Percentiles rank a stretch among this genome's conserved stretches.
phyloP scores from a whole-genome alignment of 2,329 filamentous ascomycete genomes.

The Drechslera avenae region DNA sequence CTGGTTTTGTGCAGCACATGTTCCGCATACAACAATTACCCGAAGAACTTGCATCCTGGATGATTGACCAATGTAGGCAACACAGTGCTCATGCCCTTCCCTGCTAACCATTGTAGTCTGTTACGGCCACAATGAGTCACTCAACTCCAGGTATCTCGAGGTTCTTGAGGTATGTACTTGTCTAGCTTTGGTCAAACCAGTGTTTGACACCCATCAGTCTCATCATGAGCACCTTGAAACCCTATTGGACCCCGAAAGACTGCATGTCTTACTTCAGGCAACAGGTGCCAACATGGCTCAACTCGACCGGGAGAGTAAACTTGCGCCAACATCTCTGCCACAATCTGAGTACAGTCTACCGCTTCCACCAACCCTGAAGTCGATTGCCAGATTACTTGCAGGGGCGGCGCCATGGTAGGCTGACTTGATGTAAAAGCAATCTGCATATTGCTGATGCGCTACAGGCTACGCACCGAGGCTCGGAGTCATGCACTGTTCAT shows the following conservation, averaged over 20 bases:
- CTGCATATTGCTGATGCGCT: constrained; percentile 10
- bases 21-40: constrained; percentile 47
- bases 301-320: constrained; percentile 3
- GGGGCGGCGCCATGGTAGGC: constrained; percentile 35
- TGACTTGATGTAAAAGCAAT: not conserved
- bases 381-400: constrained; percentile 30
- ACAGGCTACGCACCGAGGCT: constrained; percentile 29
- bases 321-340: constrained; percentile 13
- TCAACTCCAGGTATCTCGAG: constrained; percentile 46
- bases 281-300: constrained; percentile 57
- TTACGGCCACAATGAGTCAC: constrained; percentile 36
- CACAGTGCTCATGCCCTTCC: not conserved
- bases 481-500: constrained; percentile 32
- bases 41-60: constrained; percentile 50
- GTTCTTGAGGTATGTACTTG: constrained; percentile 32
- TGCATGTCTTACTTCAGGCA: constrained; percentile 61
- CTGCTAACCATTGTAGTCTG: constrained; percentile 36
- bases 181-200: not conserved
- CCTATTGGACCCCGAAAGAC: constrained; percentile 47
- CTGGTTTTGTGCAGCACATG: constrained; percentile 50
- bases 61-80: constrained; percentile 45
- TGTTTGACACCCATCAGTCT: constrained; percentile 17
- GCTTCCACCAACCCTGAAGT: constrained; percentile 31
- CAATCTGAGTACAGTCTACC: constrained; percentile 13
- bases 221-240: constrained; percentile 36